Conservation (phyloP, 2,329 filamentous ascomycete genomes). For the Colletotrichum camelliae region DNA sequence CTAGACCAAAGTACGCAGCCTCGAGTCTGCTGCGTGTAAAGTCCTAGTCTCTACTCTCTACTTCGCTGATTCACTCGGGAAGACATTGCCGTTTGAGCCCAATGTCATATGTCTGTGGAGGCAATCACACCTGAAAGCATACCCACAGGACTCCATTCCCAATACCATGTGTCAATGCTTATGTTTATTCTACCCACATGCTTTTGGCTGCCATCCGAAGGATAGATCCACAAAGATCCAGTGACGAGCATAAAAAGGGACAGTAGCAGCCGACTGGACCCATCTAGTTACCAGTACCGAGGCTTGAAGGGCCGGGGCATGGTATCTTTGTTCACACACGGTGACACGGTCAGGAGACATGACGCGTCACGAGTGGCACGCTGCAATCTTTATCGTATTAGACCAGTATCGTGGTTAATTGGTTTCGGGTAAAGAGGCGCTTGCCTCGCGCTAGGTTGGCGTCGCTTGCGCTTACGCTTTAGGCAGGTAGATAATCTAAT, state of each 20-base stretch:
- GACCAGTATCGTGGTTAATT: background rate
- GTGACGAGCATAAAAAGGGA: background rate
- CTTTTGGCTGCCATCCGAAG: background rate
- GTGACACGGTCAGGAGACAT: background rate
- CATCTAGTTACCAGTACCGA: background rate
- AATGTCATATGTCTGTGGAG: background rate
- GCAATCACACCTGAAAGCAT: background rate
- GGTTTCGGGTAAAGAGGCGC: background rate
- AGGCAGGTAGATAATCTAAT: background rate
- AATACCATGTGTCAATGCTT: background rate
- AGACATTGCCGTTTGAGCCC: background rate
- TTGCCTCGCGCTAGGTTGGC: rapidly evolving
- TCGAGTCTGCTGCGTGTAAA: background rate
- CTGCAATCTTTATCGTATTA: background rate
- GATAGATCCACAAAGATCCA: background rate
- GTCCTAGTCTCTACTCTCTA: background rate
- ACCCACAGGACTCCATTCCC: background rate
- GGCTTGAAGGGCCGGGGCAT: background rate
- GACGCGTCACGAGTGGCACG: background rate
- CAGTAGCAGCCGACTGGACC: background rate
- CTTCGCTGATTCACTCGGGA: background rate
- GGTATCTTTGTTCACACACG: background rate
- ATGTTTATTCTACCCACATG: background rate
- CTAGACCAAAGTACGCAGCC: background rate
- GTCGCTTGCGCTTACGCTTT: background rate